A percentile compares a stretch with the other conserved stretches of the same genome.
Conservation (phyloP, 352 stramenopile genomes). For the Phytophthora pisi region DNA sequence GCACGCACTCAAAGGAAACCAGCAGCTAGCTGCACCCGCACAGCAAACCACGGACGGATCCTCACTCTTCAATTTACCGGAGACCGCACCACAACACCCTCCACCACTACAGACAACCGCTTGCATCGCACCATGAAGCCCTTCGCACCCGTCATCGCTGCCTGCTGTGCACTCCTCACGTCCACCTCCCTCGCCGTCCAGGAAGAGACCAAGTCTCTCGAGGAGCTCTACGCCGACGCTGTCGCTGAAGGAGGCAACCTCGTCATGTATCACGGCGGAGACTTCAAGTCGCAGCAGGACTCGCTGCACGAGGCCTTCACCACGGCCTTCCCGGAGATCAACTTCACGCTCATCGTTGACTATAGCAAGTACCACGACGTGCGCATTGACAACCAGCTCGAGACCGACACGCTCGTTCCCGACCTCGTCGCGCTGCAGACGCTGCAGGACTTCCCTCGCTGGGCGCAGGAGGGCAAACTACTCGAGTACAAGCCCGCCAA, state of each 20-base stretch:
- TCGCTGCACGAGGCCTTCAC: constrained; percentile 29
- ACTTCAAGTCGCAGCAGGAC: constrained; percentile 38
- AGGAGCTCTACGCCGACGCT: constrained; percentile 55
- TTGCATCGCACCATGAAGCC: constrained; percentile 16
- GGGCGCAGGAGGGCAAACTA: constrained; percentile 46
- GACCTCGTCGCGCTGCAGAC: constrained; percentile 57
- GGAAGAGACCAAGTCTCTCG: constrained; percentile 53
- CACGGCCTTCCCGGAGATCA: constrained; percentile 53
- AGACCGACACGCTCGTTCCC: constrained; percentile 47
- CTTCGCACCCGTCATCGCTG: constrained; percentile 10
- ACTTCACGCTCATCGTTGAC: constrained; percentile 64
- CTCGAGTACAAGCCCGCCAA: constrained; percentile 59
- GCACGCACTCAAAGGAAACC: neutral
- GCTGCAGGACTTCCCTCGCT: constrained; percentile 60
- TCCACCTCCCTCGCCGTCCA: constrained; percentile 15
- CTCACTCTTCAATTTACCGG: constrained; percentile 22
- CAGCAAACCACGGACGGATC: neutral
- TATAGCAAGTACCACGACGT: constrained; percentile 67
- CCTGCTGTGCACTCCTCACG: constrained; percentile 18
- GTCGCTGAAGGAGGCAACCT: constrained; percentile 60
- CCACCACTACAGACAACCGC: neutral
- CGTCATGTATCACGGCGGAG: constrained; percentile 48
- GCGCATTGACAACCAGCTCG: constrained; percentile 67
- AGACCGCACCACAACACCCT: neutral
- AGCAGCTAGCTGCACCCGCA: neutral